Base-by-base conservation (phyloP, 352 stramenopile genomes). In the Globisporangium splendens region DNA sequence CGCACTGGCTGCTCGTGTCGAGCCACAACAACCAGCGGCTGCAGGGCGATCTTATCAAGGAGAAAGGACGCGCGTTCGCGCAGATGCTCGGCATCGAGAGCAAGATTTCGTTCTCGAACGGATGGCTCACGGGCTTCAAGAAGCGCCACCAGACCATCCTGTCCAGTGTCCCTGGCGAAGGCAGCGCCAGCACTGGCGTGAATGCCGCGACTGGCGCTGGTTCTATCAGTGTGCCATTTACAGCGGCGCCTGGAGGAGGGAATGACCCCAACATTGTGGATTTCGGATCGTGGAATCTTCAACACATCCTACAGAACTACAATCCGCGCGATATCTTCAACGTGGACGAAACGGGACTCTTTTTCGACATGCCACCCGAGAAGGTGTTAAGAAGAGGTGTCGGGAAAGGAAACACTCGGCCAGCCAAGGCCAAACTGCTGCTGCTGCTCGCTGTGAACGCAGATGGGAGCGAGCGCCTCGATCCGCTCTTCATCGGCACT, bases 31-130 rank as follows among this genome's bases (percentile, higher is more conserved):
- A 56, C 17, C 50, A 54, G 44, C 62, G 63, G 49, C 44, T 71
- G 28, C 59, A 62, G n/a, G 64, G 64, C 18, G 61, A 71, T 33
- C 31, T 60, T n/a, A 71, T 71, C 61, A 68, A 71, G 49, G 64
- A 71, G 33, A 71, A 71, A 20, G 64, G 60, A 5, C 60, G 56
- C 17, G 64, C 51, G 17, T 59, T 71, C 13, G 63, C 59, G 31
- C 54, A 55, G 39, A 15, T 59, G 20, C 59, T 68, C 39, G 64
- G 61, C 17, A 57, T 68, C 46, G 64, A 68, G 28, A 53, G 43
- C 46, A 65, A 71, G 58, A 62, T 71, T 38, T 61, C 64, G 50
- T 71, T 71, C 50, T 71, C 64, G 38, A 71, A 71, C 51, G 64
- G 64, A 8, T 71, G 64, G 64, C 52, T 71, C 43, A 68, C 55